A percentile compares a stretch with the other conserved stretches of the same genome.
Evolutionary conservation across 73 alveolate species (phyloP).

Genomic region (Paramecium pentaurelia): DNA sequence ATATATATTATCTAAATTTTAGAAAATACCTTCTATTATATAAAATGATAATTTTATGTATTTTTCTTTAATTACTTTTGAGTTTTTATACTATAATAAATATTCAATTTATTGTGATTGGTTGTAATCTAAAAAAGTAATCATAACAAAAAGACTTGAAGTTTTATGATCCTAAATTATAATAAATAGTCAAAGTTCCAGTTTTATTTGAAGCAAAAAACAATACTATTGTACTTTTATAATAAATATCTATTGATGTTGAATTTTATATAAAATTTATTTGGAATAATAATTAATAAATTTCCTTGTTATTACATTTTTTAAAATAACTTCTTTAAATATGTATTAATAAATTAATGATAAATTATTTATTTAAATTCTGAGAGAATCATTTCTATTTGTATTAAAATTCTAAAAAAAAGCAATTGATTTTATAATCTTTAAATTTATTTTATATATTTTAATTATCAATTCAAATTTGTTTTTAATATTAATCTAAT

Average conservation of each 20-base stretch:
- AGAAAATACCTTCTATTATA: too few relatives aligned
- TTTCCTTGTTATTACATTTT: too few relatives aligned
- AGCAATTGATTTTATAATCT: too few relatives aligned
- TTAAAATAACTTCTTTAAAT: too few relatives aligned
- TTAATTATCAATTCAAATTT: background rate
- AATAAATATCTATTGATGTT: background rate
- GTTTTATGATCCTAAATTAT: background rate
- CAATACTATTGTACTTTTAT: background rate
- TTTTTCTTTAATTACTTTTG: background rate
- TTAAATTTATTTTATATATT: too few relatives aligned
- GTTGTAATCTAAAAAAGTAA: background rate
- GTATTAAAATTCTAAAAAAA: too few relatives aligned
- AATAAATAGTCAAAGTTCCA: background rate
- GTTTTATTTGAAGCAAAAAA: background rate
- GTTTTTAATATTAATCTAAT: too few relatives aligned
- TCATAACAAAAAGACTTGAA: background rate
- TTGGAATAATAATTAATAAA: background rate
- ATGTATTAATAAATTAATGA: too few relatives aligned
- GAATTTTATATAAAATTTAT: background rate
- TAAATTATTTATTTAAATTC: too few relatives aligned
- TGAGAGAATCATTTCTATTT: too few relatives aligned
- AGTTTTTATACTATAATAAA: background rate
- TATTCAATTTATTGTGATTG: background rate
- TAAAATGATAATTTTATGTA: background rate
- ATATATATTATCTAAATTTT: too few relatives aligned